Evolutionary conservation across 768 basidiomycete species (phyloP).

Genomic region (Lactarius hengduanensis): DNA sequence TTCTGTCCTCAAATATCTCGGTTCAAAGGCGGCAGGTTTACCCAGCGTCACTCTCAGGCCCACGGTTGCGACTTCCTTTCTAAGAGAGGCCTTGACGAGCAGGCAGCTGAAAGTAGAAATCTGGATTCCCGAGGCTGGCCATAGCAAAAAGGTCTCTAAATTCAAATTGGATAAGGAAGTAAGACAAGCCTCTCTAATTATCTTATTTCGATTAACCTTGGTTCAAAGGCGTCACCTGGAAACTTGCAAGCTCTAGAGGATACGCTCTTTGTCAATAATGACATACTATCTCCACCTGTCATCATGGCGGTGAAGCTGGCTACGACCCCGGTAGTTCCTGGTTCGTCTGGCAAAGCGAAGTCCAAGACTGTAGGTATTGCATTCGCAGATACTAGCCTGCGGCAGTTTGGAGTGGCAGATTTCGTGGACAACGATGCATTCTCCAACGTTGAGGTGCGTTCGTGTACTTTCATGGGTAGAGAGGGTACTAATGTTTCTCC

Average conservation of each 20-base stretch:
- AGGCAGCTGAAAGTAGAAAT: slow-evolving; percentile 94
- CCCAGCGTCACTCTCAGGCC: slow-evolving; percentile 76
- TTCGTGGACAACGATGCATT: slow-evolving; percentile 95
- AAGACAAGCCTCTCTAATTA: slow-evolving; percentile 27
- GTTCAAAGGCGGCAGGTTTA: slow-evolving; percentile 56
- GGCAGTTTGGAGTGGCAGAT: slow-evolving; percentile 85
- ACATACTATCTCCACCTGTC: slow-evolving; percentile 80
- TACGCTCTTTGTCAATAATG: slow-evolving; percentile 73
- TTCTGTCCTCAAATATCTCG: slow-evolving; percentile 90
- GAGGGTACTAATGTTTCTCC: slow-evolving; percentile 5
- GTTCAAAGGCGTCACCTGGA: slow-evolving; percentile 65
- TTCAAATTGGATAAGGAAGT: slow-evolving; percentile 84
- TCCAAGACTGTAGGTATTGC: slow-evolving; percentile 79
- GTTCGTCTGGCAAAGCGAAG: slow-evolving; percentile 49
- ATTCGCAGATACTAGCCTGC: slow-evolving; percentile 85
- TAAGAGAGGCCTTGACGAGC: slow-evolving; percentile 86
- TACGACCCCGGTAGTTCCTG: slow-evolving; percentile 45
- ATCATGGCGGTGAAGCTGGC: slow-evolving; percentile 85
- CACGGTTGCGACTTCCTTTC: slow-evolving; percentile 73
- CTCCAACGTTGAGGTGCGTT: slow-evolving; percentile 84
- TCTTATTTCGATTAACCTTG: not conserved
- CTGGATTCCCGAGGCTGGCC: slow-evolving; percentile 70
- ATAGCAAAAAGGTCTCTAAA: slow-evolving; percentile 70
- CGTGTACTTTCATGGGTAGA: not conserved
- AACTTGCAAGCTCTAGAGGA: slow-evolving; percentile 57